Conservation (phyloP, 345 rosid genomes). For the Schrenkiella parvula region DNA sequence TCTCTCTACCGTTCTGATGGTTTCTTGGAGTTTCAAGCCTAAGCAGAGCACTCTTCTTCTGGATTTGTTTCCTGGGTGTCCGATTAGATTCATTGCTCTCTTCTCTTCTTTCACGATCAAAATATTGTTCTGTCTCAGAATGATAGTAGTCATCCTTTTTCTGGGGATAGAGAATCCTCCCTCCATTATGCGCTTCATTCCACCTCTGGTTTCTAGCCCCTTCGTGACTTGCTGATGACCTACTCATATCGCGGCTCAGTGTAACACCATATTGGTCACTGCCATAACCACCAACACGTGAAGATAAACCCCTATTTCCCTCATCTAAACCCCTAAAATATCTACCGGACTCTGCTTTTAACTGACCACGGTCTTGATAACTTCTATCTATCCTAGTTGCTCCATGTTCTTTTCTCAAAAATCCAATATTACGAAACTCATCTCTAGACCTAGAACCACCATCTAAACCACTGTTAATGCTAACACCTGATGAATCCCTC, state of each 20-base stretch:
- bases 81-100: slow-evolving; percentile 41
- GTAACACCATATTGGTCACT: slow-evolving; percentile 29
- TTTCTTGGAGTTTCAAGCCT: slow-evolving; percentile 63
- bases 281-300: slow-evolving; percentile 33
- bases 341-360: slow-evolving; percentile 37
- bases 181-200: slow-evolving; percentile 31
- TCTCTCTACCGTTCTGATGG: slow-evolving; percentile 48
- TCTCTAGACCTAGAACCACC: slow-evolving; percentile 47
- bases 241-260: slow-evolving; percentile 25
- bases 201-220: slow-evolving; percentile 40
- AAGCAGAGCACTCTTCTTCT: slow-evolving; percentile 81
- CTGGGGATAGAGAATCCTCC: slow-evolving; percentile 28
- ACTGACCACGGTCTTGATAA: slow-evolving; percentile 32
- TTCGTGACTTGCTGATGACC: slow-evolving; percentile 27
- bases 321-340: slow-evolving; percentile 40
- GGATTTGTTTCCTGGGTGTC: slow-evolving; percentile 56
- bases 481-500: slow-evolving; percentile 29
- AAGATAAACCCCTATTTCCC: slow-evolving; percentile 28
- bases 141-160: slow-evolving; percentile 41
- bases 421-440: slow-evolving; percentile 33
- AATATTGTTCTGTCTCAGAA: slow-evolving; percentile 38
- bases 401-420: slow-evolving; percentile 37
- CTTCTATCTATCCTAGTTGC: slow-evolving; percentile 27
- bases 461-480: slow-evolving; percentile 43
- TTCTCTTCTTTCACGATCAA: slow-evolving; percentile 50